These are phyloP conservation scores for Candida palmyrensis DNA, from an alignment of 805 yeast species.

Conservation along the genomic window DNA sequence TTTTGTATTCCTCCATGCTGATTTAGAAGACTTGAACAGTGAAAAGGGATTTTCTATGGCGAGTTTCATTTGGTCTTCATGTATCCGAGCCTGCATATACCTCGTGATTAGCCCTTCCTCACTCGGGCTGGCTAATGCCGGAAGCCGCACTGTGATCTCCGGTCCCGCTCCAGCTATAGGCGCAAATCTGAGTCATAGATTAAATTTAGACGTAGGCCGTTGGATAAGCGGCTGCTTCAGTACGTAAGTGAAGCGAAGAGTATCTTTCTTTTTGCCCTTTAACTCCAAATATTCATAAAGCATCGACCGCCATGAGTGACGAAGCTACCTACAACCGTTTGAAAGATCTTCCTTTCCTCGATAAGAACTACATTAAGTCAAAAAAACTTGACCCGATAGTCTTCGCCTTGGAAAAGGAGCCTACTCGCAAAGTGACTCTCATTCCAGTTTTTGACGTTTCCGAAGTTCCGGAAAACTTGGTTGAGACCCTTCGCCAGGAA, in stretches of 20 bases:
- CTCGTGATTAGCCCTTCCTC: too few relatives aligned
- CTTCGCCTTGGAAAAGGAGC: slow-evolving; percentile 39
- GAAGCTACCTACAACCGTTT: slow-evolving; percentile 8
- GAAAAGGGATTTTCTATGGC: too few relatives aligned
- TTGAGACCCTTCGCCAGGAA: slow-evolving; percentile 42
- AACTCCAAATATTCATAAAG: background rate
- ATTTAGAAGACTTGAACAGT: too few relatives aligned
- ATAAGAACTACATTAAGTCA: slow-evolving; percentile 15
- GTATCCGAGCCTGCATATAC: too few relatives aligned
- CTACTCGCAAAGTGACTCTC: slow-evolving; percentile 46
- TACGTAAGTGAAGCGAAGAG: too few relatives aligned
- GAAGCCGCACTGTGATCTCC: too few relatives aligned
- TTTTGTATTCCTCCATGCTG: slow-evolving; percentile 14
- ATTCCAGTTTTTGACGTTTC: slow-evolving; percentile 49
- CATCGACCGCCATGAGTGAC: slow-evolving; percentile 3
- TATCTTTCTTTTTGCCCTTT: background rate
- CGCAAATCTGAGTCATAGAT: too few relatives aligned
- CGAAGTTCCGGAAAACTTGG: slow-evolving; percentile 47
- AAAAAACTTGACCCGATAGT: slow-evolving; percentile 29
- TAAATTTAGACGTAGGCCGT: too few relatives aligned
- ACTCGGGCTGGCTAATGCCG: too few relatives aligned
- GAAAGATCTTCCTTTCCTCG: slow-evolving; percentile 30
- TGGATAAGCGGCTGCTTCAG: too few relatives aligned
- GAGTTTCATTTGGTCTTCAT: too few relatives aligned
- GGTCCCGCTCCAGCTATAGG: too few relatives aligned